These are phyloP conservation scores for Trichomonascaceae sp. DNA, from an alignment of 1,139 yeast genomes.

Conservation along the genomic window DNA sequence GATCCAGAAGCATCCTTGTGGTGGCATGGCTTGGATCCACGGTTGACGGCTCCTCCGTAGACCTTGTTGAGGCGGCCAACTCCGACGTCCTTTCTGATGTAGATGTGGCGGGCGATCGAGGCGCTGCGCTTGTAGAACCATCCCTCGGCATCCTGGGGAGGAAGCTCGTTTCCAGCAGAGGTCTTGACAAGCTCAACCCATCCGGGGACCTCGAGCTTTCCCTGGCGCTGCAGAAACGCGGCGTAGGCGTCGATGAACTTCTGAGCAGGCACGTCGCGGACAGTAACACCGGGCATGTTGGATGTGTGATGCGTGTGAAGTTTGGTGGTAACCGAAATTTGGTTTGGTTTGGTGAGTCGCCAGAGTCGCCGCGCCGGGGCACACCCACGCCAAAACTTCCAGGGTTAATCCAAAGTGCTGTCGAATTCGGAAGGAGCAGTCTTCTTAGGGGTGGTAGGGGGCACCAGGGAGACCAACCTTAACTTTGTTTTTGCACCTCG, in stretches of 20 bases:
- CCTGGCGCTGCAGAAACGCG: slow-evolving; percentile 99
- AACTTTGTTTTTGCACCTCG: no score
- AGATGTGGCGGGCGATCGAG: slow-evolving; percentile 99
- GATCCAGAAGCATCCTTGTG: slow-evolving; percentile 99
- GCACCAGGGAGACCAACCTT: no score
- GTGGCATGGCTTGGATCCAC: slow-evolving; percentile 98
- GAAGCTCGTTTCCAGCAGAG: slow-evolving; percentile 97
- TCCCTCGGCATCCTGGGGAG: slow-evolving; percentile 99
- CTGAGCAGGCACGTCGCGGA: slow-evolving; percentile 99
- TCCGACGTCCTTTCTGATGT: slow-evolving; percentile 99
- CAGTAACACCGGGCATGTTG: slow-evolving; percentile 97
- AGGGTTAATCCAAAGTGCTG: no score
- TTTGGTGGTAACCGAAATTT: no score
- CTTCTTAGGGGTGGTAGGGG: no score
- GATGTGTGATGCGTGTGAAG: slow-evolving; percentile 2
- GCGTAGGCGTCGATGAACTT: slow-evolving; percentile 99
- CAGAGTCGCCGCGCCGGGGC: no score
- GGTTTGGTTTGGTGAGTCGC: no score
- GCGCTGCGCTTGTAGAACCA: slow-evolving; percentile 99
- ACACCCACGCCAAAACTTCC: no score
- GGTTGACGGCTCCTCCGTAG: slow-evolving; percentile 99
- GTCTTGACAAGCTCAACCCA: slow-evolving; percentile 99
- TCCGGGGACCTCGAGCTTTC: slow-evolving; percentile 99
- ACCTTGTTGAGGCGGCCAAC: slow-evolving; percentile 97
- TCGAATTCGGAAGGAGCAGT: no score